Percentiles rank a stretch among this genome's conserved stretches.
Evolutionary conservation across 2,329 filamentous ascomycete genomes (phyloP).

Genomic region (Bretziella fagacearum): DNA sequence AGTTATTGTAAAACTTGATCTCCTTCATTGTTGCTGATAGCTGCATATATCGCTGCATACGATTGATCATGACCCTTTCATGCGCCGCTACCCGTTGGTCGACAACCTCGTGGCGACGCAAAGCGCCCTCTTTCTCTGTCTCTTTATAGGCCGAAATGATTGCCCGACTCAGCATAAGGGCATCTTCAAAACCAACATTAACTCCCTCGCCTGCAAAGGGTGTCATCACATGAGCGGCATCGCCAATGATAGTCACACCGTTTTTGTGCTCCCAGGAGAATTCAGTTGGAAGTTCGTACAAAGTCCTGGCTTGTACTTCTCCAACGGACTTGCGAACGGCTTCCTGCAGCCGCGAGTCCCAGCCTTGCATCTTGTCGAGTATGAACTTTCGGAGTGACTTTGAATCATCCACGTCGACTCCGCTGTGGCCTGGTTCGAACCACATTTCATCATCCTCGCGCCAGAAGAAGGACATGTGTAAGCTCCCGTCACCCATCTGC

Average conservation of each 20-base stretch:
- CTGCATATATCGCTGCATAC: slow-evolving; percentile 18
- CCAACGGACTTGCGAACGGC: neutral
- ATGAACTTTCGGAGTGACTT: neutral
- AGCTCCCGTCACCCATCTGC: neutral
- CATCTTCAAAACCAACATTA: slow-evolving; percentile 39
- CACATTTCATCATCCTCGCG: neutral
- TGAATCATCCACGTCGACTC: neutral
- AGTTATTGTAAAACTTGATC: slow-evolving; percentile 15
- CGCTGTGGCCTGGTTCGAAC: neutral
- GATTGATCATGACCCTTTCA: slow-evolving; percentile 25
- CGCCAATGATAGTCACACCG: slow-evolving; percentile 39
- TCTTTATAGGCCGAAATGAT: slow-evolving; percentile 22
- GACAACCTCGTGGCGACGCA: slow-evolving; percentile 16
- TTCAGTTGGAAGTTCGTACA: slow-evolving; percentile 37
- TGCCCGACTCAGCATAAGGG: slow-evolving; percentile 29
- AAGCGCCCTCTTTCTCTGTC: slow-evolving; percentile 9
- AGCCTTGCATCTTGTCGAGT: neutral
- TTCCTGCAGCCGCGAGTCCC: neutral
- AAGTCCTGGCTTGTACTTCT: slow-evolving; percentile 25
- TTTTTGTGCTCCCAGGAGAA: slow-evolving; percentile 29
- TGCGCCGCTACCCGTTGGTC: slow-evolving; percentile 23
- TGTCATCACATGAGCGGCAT: slow-evolving; percentile 43
- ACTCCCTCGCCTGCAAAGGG: slow-evolving; percentile 43
- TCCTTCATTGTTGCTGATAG: slow-evolving; percentile 30
- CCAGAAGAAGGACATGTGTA: neutral